Percentiles rank a stretch among this genome's conserved stretches.
Conservation (phyloP, 2,329 filamentous ascomycete genomes). For the Trichophyton schoenleinii region DNA sequence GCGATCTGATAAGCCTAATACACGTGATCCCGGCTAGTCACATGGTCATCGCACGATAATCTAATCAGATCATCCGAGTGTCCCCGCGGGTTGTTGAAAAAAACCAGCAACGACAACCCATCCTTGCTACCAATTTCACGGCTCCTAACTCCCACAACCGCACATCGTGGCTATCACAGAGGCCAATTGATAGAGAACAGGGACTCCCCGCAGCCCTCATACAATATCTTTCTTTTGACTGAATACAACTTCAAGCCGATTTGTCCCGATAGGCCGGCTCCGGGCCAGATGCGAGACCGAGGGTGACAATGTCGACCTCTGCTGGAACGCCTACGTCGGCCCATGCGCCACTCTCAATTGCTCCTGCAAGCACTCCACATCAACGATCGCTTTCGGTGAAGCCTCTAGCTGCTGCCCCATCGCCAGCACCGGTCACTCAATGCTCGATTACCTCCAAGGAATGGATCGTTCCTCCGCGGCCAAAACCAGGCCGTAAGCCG, state of each 20-base stretch:
- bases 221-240: neutral
- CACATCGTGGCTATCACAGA: neutral
- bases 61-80: constrained; percentile 16
- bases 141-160: neutral
- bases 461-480: constrained; percentile 73
- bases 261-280: neutral
- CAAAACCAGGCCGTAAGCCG: constrained; percentile 92
- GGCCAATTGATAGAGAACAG: neutral
- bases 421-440: constrained; percentile 28
- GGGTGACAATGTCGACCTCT: constrained; percentile 14
- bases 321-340: constrained; percentile 29
- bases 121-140: neutral
- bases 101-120: neutral
- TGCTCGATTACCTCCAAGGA: constrained; percentile 61
- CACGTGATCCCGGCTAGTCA: constrained; percentile 12
- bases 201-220: neutral
- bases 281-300: neutral
- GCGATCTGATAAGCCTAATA: constrained; percentile 12
- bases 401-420: constrained; percentile 24
- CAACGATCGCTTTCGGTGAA: constrained; percentile 26
- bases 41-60: constrained; percentile 17
- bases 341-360: constrained; percentile 24
- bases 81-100: constrained; percentile 3
- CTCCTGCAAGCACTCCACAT: constrained; percentile 18
- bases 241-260: neutral